Evolutionary conservation across 106 monocot genomes (phyloP), one percentile per base, ranked within the genome.

Genomic region (Dendrobium nobile): DNA sequence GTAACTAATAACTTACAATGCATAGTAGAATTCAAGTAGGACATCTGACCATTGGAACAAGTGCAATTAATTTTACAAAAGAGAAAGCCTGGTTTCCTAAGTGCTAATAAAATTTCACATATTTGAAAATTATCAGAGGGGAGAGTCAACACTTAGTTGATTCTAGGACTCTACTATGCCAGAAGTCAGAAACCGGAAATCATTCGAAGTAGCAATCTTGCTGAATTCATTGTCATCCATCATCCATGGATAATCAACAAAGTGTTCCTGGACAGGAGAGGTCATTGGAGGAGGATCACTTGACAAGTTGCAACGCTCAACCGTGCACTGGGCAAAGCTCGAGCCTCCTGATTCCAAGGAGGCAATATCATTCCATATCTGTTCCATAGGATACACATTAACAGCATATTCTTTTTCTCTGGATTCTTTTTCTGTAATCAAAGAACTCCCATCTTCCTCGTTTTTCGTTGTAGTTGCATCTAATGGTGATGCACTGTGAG

Each of bases 351-450:
- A 43, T 13, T 74, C 88, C 24, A 67, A 42, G 26, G 85, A 41
- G 20, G 79, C 81, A 28, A 88, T 88, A 47, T 88, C 91, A 28
- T 85, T 86, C 91, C 91, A 91, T 40, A 88, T 79, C 79, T 91
- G 84, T 48, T 88, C 91, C 59, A 88, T 85, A 3, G 87, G 47
- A 78, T 84, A 85, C 15, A 26, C 79, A 26, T 75, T 75, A 17
- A 28, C 59, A 11, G 1, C 56, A 31, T 58, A 48, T 40, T 43
- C 20, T 78, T 55, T 47, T 15, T 33, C 76, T 41, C 77, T 54
- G 9, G 75, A 22, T n/a, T 42, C 18, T 17, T 13, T 70, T 70
- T 70, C 70, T 15, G 20, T 61, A 33, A 28, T 42, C 80, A 15
- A 40, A 51, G 55, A 42, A 44, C 31, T 45, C 67, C 26, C 28